These are phyloP conservation scores for Neocucurbitaria cava DNA, from an alignment of 2,329 filamentous ascomycete genomes.

Conservation along the genomic window DNA sequence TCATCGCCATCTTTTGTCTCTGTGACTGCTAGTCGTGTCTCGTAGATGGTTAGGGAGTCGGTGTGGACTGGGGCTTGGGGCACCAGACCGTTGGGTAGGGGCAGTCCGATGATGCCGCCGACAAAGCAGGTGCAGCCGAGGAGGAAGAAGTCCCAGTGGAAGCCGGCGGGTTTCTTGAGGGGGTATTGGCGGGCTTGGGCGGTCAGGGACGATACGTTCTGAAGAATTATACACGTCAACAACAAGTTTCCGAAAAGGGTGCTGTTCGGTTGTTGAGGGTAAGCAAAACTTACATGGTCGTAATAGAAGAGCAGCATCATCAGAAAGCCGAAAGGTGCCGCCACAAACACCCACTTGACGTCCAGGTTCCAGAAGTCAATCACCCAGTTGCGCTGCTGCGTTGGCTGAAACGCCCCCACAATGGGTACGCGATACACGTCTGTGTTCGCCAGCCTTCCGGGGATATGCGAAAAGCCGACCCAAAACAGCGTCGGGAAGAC, in stretches of 20 bases:
- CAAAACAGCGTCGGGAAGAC: conserved; percentile 59
- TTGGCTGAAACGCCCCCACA: conserved; percentile 57
- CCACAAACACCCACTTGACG: conserved; percentile 61
- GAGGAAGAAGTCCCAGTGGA: conserved; percentile 66
- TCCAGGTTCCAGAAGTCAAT: conserved; percentile 62
- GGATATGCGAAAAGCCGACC: conserved; percentile 62
- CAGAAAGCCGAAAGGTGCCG: conserved; percentile 61
- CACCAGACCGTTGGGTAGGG: conserved; percentile 62
- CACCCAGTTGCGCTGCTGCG: conserved; percentile 55
- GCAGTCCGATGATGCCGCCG: conserved; percentile 59
- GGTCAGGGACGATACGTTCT: conserved; percentile 60
- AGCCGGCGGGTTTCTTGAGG: conserved; percentile 62
- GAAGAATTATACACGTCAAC: background rate
- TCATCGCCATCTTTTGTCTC: conserved; percentile 51
- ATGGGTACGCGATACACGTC: conserved; percentile 53
- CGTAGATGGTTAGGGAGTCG: conserved; percentile 56
- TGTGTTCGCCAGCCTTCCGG: conserved; percentile 53
- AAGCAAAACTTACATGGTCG: conserved; percentile 54
- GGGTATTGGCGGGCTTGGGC: conserved; percentile 62
- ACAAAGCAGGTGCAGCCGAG: conserved; percentile 62
- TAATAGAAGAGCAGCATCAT: conserved; percentile 65
- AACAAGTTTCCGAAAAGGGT: background rate
- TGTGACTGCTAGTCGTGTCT: conserved; percentile 43
- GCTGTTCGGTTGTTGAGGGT: too few species aligned
- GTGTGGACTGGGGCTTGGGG: conserved; percentile 65